These are phyloP conservation scores for Sporothrix luriei DNA, from an alignment of 2,329 filamentous ascomycete species.

Conservation along the genomic window DNA sequence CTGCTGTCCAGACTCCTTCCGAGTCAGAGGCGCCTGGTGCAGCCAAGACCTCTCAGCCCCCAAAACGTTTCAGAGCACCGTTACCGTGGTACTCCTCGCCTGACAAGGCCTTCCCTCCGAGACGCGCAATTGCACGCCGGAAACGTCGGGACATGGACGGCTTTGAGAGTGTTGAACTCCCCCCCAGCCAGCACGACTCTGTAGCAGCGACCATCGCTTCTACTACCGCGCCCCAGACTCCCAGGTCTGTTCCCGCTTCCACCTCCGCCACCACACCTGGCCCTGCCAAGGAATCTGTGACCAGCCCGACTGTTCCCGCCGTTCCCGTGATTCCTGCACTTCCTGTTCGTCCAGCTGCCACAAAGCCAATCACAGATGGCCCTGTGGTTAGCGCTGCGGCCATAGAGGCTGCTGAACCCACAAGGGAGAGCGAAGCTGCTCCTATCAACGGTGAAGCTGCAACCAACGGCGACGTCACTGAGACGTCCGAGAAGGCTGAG, in stretches of 20 bases:
- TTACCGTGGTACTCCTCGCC: slow-evolving; percentile 62
- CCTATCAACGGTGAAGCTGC: not conserved
- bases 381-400: slow-evolving; percentile 16
- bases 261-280: slow-evolving; percentile 35
- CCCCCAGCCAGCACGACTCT: not conserved
- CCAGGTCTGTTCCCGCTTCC: not conserved
- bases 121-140: slow-evolving; percentile 48
- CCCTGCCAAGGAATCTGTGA: slow-evolving; percentile 37
- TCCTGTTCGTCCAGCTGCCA: slow-evolving; percentile 41
- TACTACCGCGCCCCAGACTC: not conserved
- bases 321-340: slow-evolving; percentile 53
- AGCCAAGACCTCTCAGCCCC: not conserved
- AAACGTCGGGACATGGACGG: slow-evolving; percentile 46
- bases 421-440: slow-evolving; percentile 27
- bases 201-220: not conserved
- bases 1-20: not conserved
- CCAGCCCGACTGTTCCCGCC: slow-evolving; percentile 42
- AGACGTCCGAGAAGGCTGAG: slow-evolving; percentile 32
- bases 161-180: slow-evolving; percentile 47
- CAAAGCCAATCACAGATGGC: not conserved
- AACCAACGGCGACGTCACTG: not conserved
- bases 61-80: slow-evolving; percentile 52
- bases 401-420: slow-evolving; percentile 7
- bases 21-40: not conserved
- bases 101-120: slow-evolving; percentile 54